phyloP scores from a whole-genome alignment of 495 filamentous ascomycete species.

The Xylaria telfairii region DNA sequence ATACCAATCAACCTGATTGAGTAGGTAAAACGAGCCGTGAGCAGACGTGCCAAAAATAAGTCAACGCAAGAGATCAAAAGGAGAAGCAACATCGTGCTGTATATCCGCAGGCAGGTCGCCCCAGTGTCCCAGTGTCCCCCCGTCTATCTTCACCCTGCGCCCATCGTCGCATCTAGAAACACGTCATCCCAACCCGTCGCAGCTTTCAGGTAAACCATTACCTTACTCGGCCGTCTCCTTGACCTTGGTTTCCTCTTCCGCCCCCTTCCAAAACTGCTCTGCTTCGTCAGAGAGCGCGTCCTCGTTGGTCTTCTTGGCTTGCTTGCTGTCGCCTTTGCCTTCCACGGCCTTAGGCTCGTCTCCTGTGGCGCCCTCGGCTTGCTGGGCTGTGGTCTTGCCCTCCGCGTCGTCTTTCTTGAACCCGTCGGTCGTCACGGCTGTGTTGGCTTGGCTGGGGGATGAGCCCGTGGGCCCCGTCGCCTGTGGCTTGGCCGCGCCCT shows the following conservation, averaged over 20 bases:
- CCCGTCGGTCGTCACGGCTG: conserved; percentile 21
- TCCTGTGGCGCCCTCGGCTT: neutral
- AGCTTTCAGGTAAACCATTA: too few relatives aligned
- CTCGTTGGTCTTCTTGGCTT: too few relatives aligned
- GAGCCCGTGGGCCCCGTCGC: neutral
- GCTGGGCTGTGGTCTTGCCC: neutral
- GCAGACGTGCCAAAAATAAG: neutral
- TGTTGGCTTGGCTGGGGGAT: neutral
- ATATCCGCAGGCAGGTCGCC: neutral
- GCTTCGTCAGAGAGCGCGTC: too few relatives aligned
- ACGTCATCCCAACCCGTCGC: too few relatives aligned
- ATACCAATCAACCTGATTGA: neutral
- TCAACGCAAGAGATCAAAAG: neutral
- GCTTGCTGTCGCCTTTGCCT: neutral
- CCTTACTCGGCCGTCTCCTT: neutral
- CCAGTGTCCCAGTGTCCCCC: neutral
- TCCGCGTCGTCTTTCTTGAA: conserved; percentile 13
- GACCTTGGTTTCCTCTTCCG: neutral
- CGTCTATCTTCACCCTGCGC: neutral
- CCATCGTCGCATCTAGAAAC: too few relatives aligned
- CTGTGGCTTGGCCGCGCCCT: neutral
- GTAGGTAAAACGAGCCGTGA: neutral
- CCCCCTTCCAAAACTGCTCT: neutral
- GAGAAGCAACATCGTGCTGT: neutral
- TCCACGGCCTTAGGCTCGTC: neutral